Percentiles rank a stretch among this genome's conserved stretches.
These are phyloP conservation scores for Pulveroboletus ravenelii DNA, from an alignment of 768 basidiomycete genomes.

Conservation along the genomic window DNA sequence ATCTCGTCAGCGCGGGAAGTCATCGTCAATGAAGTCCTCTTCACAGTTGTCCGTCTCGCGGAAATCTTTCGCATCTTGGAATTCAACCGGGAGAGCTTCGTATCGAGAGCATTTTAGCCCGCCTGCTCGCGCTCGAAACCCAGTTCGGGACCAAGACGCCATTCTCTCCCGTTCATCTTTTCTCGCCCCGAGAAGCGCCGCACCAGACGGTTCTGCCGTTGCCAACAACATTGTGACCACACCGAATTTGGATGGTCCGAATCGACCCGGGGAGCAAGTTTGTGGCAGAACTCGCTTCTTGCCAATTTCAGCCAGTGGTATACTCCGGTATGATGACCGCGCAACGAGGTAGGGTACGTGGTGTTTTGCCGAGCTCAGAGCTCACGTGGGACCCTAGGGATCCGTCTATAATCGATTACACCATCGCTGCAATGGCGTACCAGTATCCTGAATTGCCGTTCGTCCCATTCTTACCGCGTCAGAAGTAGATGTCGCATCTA, in stretches of 20 bases:
- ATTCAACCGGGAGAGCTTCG: constrained; percentile 20
- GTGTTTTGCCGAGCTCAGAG: background rate
- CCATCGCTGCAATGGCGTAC: constrained; percentile 14
- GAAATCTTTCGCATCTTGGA: constrained; percentile 10
- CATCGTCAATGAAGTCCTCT: constrained; percentile 12
- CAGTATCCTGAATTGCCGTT: constrained; percentile 17
- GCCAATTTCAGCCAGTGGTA: constrained; percentile 13
- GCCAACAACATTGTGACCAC: background rate
- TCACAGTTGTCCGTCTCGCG: constrained; percentile 14
- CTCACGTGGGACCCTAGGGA: constrained; percentile 7
- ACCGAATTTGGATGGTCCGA: background rate
- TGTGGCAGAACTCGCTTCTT: constrained; percentile 2
- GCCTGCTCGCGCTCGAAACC: constrained; percentile 7
- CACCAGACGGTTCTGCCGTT: background rate
- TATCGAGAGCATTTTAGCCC: constrained; percentile 18
- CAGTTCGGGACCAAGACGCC: background rate
- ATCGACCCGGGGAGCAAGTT: constrained; percentile 3
- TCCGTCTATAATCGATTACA: background rate
- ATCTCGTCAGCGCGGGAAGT: background rate
- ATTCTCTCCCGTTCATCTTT: background rate
- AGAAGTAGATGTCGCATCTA: background rate
- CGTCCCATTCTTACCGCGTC: constrained; percentile 6
- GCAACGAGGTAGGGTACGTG: constrained; percentile 6
- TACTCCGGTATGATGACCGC: constrained; percentile 8
- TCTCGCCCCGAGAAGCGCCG: background rate